Evolutionary conservation across 1,139 yeast species (phyloP).

Genomic region (Blastobotrys petasosporus): DNA sequence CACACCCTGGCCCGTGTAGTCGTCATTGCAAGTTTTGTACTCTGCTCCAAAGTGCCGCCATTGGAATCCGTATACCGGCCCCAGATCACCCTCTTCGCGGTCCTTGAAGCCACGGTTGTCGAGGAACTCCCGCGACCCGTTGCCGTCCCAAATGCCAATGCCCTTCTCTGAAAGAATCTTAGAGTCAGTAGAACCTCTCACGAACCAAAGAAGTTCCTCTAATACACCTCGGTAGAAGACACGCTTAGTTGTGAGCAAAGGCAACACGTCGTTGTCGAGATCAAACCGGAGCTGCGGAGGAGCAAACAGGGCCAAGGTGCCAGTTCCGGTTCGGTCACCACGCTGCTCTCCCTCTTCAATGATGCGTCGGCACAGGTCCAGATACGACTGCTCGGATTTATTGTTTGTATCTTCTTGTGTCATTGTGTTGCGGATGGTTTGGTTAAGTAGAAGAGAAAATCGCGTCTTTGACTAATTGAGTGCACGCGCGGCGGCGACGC

Average conservation of each 20-base stretch:
- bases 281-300: constrained; percentile 93
- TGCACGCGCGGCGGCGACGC: too few species aligned
- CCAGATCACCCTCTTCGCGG: constrained; percentile 89
- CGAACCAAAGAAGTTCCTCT: constrained; percentile 88
- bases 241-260: constrained; percentile 85
- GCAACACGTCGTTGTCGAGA: constrained; percentile 65
- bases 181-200: constrained; percentile 85
- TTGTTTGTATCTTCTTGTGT: constrained; percentile 26
- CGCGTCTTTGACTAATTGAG: too few species aligned
- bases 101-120: constrained; percentile 75
- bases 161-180: constrained; percentile 71
- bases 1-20: constrained; percentile 79
- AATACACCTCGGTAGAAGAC: constrained; percentile 87
- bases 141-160: constrained; percentile 97
- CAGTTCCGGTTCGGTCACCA: constrained; percentile 96
- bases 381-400: constrained; percentile 73
- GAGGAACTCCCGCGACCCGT: constrained; percentile 89
- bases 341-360: constrained; percentile 81
- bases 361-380: constrained; percentile 72
- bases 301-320: constrained; percentile 82
- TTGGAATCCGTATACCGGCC: constrained; percentile 98
- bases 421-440: background rate
- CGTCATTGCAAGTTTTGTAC: constrained; percentile 77
- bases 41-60: constrained; percentile 99
- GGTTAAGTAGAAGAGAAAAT: background rate